Conservation (phyloP, 805 yeast genomes). For the Debaryomyces hansenii region DNA sequence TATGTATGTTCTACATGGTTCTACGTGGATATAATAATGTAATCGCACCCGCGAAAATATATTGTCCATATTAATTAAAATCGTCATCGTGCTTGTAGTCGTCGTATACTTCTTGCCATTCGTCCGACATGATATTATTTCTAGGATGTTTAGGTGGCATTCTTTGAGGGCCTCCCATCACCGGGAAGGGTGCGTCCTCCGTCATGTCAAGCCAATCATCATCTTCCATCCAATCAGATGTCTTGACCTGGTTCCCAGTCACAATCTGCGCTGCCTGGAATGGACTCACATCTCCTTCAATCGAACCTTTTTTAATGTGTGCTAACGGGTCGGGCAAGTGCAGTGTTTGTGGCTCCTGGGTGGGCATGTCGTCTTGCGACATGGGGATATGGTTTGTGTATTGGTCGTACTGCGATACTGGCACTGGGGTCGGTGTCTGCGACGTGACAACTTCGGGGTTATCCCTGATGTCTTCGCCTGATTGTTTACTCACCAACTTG, state of each 20-base stretch:
- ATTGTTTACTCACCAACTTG: conserved; percentile 28
- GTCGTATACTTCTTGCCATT: conserved; percentile 40
- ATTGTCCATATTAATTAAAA: not conserved
- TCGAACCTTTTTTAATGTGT: conserved; percentile 41
- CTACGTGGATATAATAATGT: no score
- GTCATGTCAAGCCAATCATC: conserved; percentile 22
- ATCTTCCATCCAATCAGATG: conserved; percentile 38
- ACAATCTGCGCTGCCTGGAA: conserved; percentile 40
- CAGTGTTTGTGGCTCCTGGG: conserved; percentile 8
- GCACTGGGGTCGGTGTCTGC: not conserved
- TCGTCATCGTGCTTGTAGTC: conserved; percentile 44
- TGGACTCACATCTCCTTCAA: conserved; percentile 29
- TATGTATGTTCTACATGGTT: no score
- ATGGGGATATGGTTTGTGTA: not conserved
- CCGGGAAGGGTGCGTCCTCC: conserved; percentile 1
- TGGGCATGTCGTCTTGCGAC: not conserved
- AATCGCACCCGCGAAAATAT: no score
- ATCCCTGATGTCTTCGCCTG: conserved; percentile 37
- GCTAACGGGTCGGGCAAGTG: conserved; percentile 46
- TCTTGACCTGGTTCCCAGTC: conserved; percentile 40
- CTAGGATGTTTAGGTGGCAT: conserved; percentile 4
- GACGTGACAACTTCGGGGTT: not conserved
- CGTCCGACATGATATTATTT: conserved; percentile 21
- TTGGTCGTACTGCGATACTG: not conserved
- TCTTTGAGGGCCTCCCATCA: not conserved